Base-by-base conservation (phyloP, 306 rosid species). In the Quercus suber region DNA sequence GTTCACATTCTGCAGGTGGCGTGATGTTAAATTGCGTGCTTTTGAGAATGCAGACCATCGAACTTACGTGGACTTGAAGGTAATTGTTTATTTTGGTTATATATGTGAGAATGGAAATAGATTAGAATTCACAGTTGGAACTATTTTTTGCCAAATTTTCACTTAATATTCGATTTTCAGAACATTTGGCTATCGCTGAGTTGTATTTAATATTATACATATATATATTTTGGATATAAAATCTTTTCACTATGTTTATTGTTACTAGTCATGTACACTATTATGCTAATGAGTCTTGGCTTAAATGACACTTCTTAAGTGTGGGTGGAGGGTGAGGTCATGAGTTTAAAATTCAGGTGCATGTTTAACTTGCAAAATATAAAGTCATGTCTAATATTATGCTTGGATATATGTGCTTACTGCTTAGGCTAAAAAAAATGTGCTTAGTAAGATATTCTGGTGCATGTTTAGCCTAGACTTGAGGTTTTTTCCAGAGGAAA, bases 51-150 rank as follows among this genome's bases (percentile, higher is more conserved):
- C 99, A 49, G 97, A 91, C 75, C 95, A 95, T 82, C 97, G 99
- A 76, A 95, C 97, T 73, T 95, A 95, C 23, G 99, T 92, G 37
- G 97, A 95, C 84, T 86, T 95, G 82, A 95, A 94, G 99, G 99
- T 94, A 83, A 74, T 45, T 69, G 19, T 59, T 68, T 72, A n/a
- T 68, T 45, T 45, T n/a, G 8, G 7, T 25, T 31, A 17, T 33
- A 67, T 19, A 4, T 18, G 27, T 67, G 1, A 1, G 41, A 35
- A 33, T 9, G n/a, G 27, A 5, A 33, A 33, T 14, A 3, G 3
- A 31, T 31, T 65, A 3, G 21, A 64, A 13, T 28, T 64, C 43
- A 30, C 3, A 30, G 43, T 7, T 28, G 69, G 45, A 11, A 70
- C 23, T 9, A 8, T 70, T 13, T 28, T 63, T 53, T 74, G 33